A percentile compares a stretch with the other conserved stretches of the same genome.
Conservation (phyloP, 768 basidiomycete genomes). For the Agrocybe praecox region DNA sequence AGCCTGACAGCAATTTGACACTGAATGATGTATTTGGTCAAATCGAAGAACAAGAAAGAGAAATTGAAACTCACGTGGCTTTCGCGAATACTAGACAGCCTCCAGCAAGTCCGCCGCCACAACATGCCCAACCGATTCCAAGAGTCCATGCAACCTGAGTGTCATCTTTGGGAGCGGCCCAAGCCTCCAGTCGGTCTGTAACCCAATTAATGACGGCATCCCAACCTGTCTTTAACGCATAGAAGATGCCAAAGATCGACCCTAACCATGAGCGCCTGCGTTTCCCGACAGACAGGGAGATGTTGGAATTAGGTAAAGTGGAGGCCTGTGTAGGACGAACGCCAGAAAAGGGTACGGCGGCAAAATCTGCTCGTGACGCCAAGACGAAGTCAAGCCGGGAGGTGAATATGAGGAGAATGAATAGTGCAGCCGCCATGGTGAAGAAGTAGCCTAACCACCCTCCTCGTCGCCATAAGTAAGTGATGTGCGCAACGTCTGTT, state of each 20-base stretch:
- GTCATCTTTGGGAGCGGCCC: constrained; percentile 83
- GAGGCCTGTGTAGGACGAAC: constrained; percentile 12
- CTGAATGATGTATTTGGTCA: constrained; percentile 32
- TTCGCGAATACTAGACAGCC: constrained; percentile 84
- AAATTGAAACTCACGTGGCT: constrained; percentile 53
- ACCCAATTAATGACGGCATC: constrained; percentile 50
- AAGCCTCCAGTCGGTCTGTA: constrained; percentile 65
- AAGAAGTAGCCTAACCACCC: constrained; percentile 95
- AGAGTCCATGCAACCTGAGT: constrained; percentile 87
- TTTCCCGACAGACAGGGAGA: constrained; percentile 11
- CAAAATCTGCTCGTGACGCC: constrained; percentile 67
- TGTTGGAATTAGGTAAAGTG: constrained; percentile 22
- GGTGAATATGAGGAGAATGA: constrained; percentile 67
- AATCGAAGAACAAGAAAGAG: neutral
- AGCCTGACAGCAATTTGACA: constrained; percentile 80
- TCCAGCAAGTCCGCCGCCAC: constrained; percentile 89
- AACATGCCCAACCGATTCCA: constrained; percentile 93
- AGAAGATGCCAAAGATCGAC: constrained; percentile 20
- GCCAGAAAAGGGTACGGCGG: constrained; percentile 47
- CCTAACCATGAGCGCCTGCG: constrained; percentile 22
- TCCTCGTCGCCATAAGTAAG: constrained; percentile 80
- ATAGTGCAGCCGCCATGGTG: constrained; percentile 70
- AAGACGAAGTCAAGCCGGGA: constrained; percentile 76
- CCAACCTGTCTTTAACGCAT: constrained; percentile 41
- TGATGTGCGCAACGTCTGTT: constrained; percentile 75